Evolutionary conservation across 495 filamentous ascomycete genomes (phyloP), one percentile per base, ranked within the genome.

Genomic region (Glarea lozoyensis): DNA sequence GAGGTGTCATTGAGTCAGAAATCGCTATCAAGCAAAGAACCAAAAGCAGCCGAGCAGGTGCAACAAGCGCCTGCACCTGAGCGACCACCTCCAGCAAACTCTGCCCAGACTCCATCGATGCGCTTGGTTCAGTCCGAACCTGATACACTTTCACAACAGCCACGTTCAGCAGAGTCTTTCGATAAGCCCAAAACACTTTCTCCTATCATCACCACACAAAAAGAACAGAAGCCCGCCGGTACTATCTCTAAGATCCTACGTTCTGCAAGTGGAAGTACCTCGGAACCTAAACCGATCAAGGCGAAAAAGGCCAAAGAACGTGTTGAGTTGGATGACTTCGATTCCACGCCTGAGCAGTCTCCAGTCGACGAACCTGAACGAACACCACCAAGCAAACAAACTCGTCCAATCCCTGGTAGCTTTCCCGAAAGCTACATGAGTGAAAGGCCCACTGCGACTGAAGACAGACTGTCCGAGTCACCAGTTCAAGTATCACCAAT

Each of bases 401-500:
- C 49, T 17, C 49, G 46, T 16, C 48, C 50, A 22, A 58, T 60
- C 30, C 62, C 60, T 21, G 61, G 64, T 4, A 57, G 56, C 9
- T 69, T 59, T 39, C 62, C 66, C 15, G 65, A 66, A 32, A 60
- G 58, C 42, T 59, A 65, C 48, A 43, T 43, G 25, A 48, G 44
- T 31, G 59, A 55, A 27, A 52, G 45, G 57, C 44, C 56, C 49
- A 43, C 43, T 37, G 13, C 32, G 3, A 17, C 35, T 2, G 46
- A 48, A 12, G 70, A 79, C 48, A 66, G 73, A 10, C 58, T 81
- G 43, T 81, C 85, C 0, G 88, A 90, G 54, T 92, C 86, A 5
- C 88, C 88, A 10, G 75, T 88, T 12, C 69, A 85, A 48, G 69
- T 86, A 13, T 86, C 85, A 7, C 79, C 75, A 10, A 57, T 70